Conservation (phyloP, 192 early-diverging fungal species). For the Backusella tarrabulga region DNA sequence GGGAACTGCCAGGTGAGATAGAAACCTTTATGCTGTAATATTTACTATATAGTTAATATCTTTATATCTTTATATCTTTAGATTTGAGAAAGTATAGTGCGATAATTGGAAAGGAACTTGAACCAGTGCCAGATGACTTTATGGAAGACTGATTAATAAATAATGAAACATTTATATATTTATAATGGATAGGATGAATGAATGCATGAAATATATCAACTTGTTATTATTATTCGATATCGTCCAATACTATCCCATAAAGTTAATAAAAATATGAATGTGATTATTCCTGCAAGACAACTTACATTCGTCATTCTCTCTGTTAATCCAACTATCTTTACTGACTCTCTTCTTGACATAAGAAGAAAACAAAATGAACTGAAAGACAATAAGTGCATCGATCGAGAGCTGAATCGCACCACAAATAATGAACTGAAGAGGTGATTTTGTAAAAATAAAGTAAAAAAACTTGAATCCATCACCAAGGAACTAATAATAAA, state of each 20-base stretch:
- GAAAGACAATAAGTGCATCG: conserved; percentile 46
- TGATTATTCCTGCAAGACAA: neutral
- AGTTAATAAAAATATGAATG: neutral
- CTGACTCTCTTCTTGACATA: conserved; percentile 14
- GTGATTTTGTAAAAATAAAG: conserved; percentile 46
- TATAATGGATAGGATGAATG: neutral
- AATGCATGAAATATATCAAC: neutral
- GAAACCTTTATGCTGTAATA: too few relatives aligned
- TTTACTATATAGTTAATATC: neutral
- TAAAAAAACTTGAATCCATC: conserved; percentile 60
- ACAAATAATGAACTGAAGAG: conserved; percentile 55
- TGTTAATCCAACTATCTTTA: neutral
- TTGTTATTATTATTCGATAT: neutral
- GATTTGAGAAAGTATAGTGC: conserved; percentile 15
- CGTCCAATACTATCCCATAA: neutral
- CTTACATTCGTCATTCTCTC: conserved; percentile 1
- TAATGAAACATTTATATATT: neutral
- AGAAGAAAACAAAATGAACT: conserved; percentile 47
- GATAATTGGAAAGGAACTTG: conserved; percentile 12
- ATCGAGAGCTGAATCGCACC: conserved; percentile 56
- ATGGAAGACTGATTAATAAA: neutral
- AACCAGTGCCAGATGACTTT: conserved; percentile 25
- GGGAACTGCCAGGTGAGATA: conserved; percentile 23
- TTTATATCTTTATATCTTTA: neutral
- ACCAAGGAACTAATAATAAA: conserved; percentile 44